These are phyloP conservation scores for Emergomyces pasteurianus DNA, from an alignment of 2,329 filamentous ascomycete genomes.

Conservation along the genomic window DNA sequence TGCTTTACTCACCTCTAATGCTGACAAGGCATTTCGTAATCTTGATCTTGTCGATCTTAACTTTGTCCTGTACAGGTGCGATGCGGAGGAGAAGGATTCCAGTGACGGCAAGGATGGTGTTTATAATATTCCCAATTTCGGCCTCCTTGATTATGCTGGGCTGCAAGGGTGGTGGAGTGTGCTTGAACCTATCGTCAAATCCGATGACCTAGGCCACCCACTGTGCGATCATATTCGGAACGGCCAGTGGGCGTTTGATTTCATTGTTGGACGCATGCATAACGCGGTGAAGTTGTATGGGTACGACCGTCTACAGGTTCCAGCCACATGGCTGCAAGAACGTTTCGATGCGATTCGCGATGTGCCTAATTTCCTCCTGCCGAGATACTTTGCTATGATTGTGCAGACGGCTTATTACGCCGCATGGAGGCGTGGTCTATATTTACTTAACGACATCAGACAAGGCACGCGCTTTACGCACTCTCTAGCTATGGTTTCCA, in stretches of 20 bases:
- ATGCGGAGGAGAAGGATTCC: slow-evolving; percentile 73
- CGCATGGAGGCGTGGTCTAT: slow-evolving; percentile 64
- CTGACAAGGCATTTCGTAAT: slow-evolving; percentile 62
- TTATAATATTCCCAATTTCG: slow-evolving; percentile 75
- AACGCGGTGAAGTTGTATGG: slow-evolving; percentile 52
- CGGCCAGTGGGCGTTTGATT: slow-evolving; percentile 87
- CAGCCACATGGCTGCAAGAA: slow-evolving; percentile 66
- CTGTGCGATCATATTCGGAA: slow-evolving; percentile 86
- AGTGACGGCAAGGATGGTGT: slow-evolving; percentile 73
- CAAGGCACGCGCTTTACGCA: slow-evolving; percentile 82
- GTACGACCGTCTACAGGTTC: slow-evolving; percentile 51
- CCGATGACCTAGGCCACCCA: slow-evolving; percentile 87
- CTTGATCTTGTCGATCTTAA: slow-evolving; percentile 76
- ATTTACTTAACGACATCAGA: slow-evolving; percentile 67
- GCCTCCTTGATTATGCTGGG: slow-evolving; percentile 82
- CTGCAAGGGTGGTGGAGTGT: slow-evolving; percentile 99
- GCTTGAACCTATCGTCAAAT: slow-evolving; percentile 66
- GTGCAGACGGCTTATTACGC: slow-evolving; percentile 80
- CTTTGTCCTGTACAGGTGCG: slow-evolving; percentile 79
- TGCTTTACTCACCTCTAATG: slow-evolving; percentile 72
- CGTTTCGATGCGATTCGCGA: slow-evolving; percentile 76
- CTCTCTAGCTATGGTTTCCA: slow-evolving; percentile 76
- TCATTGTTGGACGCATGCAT: slow-evolving; percentile 66
- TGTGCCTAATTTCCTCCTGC: slow-evolving; percentile 79
- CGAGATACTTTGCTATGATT: slow-evolving; percentile 84